A percentile compares a stretch with the other conserved stretches of the same genome.
Conservation (phyloP, 2,329 filamentous ascomycete genomes). For the Tolypocladium tropicale region DNA sequence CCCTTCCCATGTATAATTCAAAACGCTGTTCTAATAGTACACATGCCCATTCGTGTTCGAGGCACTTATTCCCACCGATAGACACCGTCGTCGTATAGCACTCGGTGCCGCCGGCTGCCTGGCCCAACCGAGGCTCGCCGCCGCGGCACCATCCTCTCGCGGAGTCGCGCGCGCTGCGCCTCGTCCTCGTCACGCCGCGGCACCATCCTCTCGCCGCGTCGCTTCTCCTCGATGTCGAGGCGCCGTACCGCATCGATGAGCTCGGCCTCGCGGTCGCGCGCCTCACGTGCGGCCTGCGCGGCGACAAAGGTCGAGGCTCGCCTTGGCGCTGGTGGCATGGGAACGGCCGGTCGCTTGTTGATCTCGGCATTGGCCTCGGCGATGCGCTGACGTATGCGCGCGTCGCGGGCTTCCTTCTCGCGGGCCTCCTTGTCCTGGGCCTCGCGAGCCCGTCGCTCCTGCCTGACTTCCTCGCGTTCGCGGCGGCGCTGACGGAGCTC, state of each 20-base stretch:
- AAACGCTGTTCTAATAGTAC: neutral
- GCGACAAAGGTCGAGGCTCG: constrained; percentile 13
- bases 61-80: constrained; percentile 28
- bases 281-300: constrained; percentile 10
- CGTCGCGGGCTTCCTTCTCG: constrained; percentile 15
- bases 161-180: constrained; percentile 26
- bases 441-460: constrained; percentile 12
- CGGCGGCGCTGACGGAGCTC: constrained; percentile 14
- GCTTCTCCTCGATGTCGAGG: constrained; percentile 20
- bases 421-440: constrained; percentile 6
- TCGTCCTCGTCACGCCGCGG: constrained; percentile 24
- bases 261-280: constrained; percentile 16
- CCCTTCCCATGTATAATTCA: neutral
- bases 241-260: constrained; percentile 21
- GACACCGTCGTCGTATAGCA: constrained; percentile 26
- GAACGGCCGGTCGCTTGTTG: constrained; percentile 23
- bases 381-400: constrained; percentile 22
- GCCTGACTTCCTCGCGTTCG: constrained; percentile 12
- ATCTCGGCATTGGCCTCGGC: constrained; percentile 32
- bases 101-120: constrained; percentile 22
- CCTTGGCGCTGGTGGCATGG: constrained; percentile 12
- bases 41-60: neutral
- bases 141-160: constrained; percentile 28
- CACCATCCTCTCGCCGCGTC: constrained; percentile 17
- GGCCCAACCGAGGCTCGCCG: constrained; percentile 26